These are phyloP conservation scores for Lentinus tigrinus DNA, from an alignment of 768 basidiomycete genomes.

Conservation along the genomic window DNA sequence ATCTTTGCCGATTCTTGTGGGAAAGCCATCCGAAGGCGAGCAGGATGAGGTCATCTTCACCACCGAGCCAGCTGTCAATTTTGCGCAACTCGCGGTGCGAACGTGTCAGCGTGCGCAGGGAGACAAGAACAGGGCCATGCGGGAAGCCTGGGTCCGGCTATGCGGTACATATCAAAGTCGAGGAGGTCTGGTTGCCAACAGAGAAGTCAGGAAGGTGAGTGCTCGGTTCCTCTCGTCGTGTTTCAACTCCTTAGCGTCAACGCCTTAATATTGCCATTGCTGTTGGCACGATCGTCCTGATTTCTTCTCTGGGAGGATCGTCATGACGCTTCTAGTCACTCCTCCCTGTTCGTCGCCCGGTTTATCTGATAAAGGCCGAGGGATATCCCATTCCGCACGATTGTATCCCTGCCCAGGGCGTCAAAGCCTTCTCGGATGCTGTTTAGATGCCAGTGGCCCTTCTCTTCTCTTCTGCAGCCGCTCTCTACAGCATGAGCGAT, in stretches of 20 bases:
- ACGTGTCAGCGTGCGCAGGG: conserved; percentile 88
- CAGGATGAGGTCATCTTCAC: conserved; percentile 72
- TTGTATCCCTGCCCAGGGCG: background rate
- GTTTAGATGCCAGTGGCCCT: background rate
- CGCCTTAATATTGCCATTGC: conserved; percentile 4
- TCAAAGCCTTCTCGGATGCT: background rate
- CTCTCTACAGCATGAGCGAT: conserved; percentile 5
- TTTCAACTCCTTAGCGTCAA: background rate
- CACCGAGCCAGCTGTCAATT: conserved; percentile 77
- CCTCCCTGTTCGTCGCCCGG: background rate
- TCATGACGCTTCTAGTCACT: background rate
- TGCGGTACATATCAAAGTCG: conserved; percentile 81
- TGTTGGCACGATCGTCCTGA: background rate
- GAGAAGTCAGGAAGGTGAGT: conserved; percentile 64
- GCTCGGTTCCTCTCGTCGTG: conserved; percentile 2
- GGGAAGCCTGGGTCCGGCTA: conserved; percentile 83
- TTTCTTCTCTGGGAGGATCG: background rate
- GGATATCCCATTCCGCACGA: background rate
- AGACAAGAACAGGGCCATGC: conserved; percentile 70
- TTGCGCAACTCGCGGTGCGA: conserved; percentile 83
- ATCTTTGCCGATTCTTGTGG: conserved; percentile 46
- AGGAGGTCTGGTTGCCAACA: conserved; percentile 58
- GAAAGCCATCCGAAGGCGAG: conserved; percentile 35
- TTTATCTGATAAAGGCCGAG: background rate
- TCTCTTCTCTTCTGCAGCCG: background rate